Conservation (phyloP, 2,329 filamentous ascomycete species). For the Penicillium psychrosexuale region DNA sequence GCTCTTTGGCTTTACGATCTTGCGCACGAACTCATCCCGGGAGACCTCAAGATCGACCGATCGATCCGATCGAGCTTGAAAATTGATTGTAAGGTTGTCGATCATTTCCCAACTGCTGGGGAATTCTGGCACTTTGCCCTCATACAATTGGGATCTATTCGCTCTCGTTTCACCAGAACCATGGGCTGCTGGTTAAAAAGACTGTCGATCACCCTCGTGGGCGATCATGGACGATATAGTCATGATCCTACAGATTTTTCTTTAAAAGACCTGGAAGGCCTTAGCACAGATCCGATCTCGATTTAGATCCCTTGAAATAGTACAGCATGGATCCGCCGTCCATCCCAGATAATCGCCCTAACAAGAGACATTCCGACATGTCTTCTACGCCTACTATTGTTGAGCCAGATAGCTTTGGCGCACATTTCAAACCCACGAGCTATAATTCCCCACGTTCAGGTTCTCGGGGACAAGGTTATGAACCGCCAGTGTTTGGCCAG, state of each 20-base stretch:
- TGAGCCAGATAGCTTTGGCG: constrained; percentile 3
- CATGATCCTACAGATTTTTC: not conserved
- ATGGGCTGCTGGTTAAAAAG: not conserved
- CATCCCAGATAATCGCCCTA: constrained; percentile 18
- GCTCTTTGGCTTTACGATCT: constrained; percentile 6
- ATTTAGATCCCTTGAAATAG: not conserved
- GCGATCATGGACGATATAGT: not conserved
- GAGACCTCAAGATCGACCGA: constrained; percentile 17
- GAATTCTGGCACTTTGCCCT: not conserved
- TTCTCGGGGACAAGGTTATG: not conserved
- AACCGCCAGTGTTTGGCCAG: not conserved
- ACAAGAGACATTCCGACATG: constrained; percentile 7
- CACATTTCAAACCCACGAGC: not conserved
- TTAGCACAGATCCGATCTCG: not conserved
- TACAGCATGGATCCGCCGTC: constrained; percentile 16
- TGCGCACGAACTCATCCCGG: not conserved
- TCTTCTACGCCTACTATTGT: constrained; percentile 15
- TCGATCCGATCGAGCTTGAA: constrained; percentile 15
- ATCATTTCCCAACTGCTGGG: constrained; percentile 4
- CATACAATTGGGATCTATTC: constrained; percentile 13
- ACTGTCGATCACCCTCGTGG: not conserved
- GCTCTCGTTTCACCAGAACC: not conserved
- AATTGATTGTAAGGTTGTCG: constrained; percentile 7
- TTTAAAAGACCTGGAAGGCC: not conserved
- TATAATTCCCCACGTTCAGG: not conserved